Percentiles rank a stretch among this genome's conserved stretches.
Evolutionary conservation across 768 basidiomycete species (phyloP).

Genomic region (Podaxis sp.): DNA sequence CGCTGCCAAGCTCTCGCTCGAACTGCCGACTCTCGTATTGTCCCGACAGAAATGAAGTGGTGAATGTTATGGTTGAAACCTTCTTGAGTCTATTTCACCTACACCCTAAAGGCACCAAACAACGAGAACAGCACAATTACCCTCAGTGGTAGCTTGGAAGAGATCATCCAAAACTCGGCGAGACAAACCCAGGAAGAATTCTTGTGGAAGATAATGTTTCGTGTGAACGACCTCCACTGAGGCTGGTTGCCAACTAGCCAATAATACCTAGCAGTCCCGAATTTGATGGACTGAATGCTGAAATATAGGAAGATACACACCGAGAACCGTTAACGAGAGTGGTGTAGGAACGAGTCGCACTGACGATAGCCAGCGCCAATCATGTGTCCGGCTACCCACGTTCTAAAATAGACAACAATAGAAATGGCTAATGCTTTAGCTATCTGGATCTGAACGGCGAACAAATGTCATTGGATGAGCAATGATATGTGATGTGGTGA

Average conservation of each 20-base stretch:
- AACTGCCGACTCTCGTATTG: too few relatives aligned
- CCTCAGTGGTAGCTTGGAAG: constrained; percentile 53
- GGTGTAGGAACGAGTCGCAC: constrained; percentile 58
- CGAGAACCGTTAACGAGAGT: constrained; percentile 63
- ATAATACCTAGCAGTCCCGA: constrained; percentile 27
- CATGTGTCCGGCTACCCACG: constrained; percentile 37
- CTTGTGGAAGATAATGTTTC: constrained; percentile 63
- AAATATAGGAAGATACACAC: constrained; percentile 29
- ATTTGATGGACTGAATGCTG: background rate
- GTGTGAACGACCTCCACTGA: constrained; percentile 55
- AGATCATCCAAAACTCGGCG: constrained; percentile 48
- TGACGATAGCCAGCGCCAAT: constrained; percentile 71
- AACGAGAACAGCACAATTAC: constrained; percentile 54
- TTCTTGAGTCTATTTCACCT: too few relatives aligned
- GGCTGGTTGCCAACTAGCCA: constrained; percentile 55
- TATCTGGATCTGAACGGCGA: too few relatives aligned
- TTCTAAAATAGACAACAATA: too few relatives aligned
- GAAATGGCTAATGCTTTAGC: too few relatives aligned
- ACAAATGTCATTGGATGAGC: too few relatives aligned
- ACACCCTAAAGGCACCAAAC: constrained; percentile 38
- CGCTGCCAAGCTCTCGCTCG: too few relatives aligned
- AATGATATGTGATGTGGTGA: too few relatives aligned
- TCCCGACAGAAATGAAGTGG: too few relatives aligned
- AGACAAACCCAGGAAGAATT: constrained; percentile 46
- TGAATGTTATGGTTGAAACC: too few relatives aligned